Percentiles rank a stretch among this genome's conserved stretches.
Conservation (phyloP, 805 yeast species). For the Grigorovia transvaalensis region DNA sequence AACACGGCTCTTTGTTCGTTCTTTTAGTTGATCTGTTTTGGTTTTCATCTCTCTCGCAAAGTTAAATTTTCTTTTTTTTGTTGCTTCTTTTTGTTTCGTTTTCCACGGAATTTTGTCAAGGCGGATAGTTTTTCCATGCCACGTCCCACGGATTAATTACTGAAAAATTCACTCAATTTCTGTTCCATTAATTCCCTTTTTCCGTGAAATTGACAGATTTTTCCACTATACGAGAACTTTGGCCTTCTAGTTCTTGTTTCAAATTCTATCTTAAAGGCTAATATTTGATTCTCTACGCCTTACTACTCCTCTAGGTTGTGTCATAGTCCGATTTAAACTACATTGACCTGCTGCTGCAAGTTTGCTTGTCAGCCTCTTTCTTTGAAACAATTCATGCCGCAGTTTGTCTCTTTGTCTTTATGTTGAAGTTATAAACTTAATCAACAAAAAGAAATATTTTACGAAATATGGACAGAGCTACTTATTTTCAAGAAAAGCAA, state of each 20-base stretch:
- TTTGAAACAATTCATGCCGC: not conserved
- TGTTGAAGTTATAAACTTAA: too few relatives aligned
- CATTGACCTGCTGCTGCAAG: too few relatives aligned
- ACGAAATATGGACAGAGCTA: conserved; percentile 3
- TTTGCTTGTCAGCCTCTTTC: not conserved
- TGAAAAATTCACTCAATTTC: too few relatives aligned
- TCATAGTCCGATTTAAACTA: too few relatives aligned
- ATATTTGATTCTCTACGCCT: too few relatives aligned
- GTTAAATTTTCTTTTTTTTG: not conserved
- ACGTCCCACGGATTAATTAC: not conserved
- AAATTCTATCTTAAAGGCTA: too few relatives aligned
- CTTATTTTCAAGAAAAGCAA: conserved; percentile 18
- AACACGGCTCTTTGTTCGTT: not conserved
- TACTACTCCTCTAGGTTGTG: too few relatives aligned
- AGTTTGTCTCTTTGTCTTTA: not conserved
- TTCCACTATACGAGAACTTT: not conserved
- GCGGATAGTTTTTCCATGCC: not conserved
- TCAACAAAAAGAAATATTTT: not conserved
- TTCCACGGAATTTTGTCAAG: not conserved
- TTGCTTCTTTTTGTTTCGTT: not conserved
- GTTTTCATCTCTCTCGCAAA: not conserved
- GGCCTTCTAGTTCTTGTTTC: not conserved
- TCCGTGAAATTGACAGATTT: not conserved
- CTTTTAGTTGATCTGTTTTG: not conserved
- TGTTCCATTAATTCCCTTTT: not conserved